Evolutionary conservation across 345 rosid species (phyloP), one percentile per base, ranked within the genome.

Genomic region (Hypericum androsaemum): DNA sequence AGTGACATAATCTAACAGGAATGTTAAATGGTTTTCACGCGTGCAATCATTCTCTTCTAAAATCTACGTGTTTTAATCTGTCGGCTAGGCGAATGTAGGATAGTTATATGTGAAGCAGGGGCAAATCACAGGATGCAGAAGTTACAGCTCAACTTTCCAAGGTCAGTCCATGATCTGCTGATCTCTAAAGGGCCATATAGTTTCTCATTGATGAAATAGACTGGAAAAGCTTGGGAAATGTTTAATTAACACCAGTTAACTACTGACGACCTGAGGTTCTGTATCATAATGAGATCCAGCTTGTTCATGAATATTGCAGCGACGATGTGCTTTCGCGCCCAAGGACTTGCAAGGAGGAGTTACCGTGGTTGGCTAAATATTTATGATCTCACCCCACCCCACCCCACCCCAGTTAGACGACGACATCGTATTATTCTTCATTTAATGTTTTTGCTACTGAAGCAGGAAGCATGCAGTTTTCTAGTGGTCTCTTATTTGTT

Each of bases 121-220:
- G 71, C 81, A 52, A 82, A 69, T 60, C 96, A 90, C 56, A 80
- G 82, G 59, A 50, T 80, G 74, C 98, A 90, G 68, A 90, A 90
- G 64, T 66, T 90, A 79, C 97, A 82, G 84, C 89, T 90, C 52
- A 90, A 90, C 64, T 90, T 82, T 69, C 89, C 98, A 52, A 87
- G 86, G 94, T 84, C 56, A 63, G 74, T 64, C 32, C 32, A 1
- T 22, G 32, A 4, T 22, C 32, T 22, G 32, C 32, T 22, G 32
- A 22, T 22, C 32, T 22, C 32, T 22, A 22, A 22, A 22, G 32
- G 32, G 4, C 4, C 32, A n/a, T 22, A 22, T 22, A 22, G 2
- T 22, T 22, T 22, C 32, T 22, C 32, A 22, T 22, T 22, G 32
- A 22, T n/a, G 32, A 22, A 1, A 22, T 22, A 22, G 32, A 22